Evolutionary conservation across 192 early-diverging fungal species (phyloP), one percentile per base, ranked within the genome.

Genomic region (Coemansia interrupta): DNA sequence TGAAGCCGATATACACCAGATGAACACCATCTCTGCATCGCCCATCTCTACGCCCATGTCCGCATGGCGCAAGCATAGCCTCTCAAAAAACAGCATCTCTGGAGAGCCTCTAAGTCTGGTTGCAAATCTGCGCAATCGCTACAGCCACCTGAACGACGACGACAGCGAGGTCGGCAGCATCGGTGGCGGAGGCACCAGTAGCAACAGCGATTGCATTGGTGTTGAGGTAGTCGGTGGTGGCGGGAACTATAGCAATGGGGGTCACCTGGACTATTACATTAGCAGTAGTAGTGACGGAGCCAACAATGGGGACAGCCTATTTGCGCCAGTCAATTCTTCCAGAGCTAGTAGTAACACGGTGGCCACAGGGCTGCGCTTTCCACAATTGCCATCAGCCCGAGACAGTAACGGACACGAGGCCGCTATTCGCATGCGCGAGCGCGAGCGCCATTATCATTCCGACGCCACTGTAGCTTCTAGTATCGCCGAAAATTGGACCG

Each of bases 311-410:
- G 49, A 60, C 47, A 65, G 55, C 24, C 24, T 63, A 18, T 70
- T 76, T 44, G 68, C 68, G 4, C 73, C 73, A 0, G 73, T 70
- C 22, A 76, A 66, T 45, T 48, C 26, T 40, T 59, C 60, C 11
- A 60, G 57, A 20, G 36, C 54, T 14, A 61, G 63, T 32, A 54
- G 63, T 42, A 54, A 39, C 23, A 36, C 9, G 18, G 55, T 24
- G 5, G 3, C 32, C 32, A 46, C 47, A 20, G 38, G 32, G 11
- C 17, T 42, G 46, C 46, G 46, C 46, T 48, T 22, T 50, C 23
- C 38, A 7, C 23, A n/a, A 40, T n/a, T 59, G 20, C 39, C 42
- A 46, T 42, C 50, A 20, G 26, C 36, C 13, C 56, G 18, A 28
- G 26, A 45, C 54, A 56, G 54, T 46, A 56, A 55, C 22, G 23